Conservation (phyloP, 176 grass and related monocot genomes). For the Triticum aestivum region IWGSC_CS_RefSeq_v2.1 NC_057799.1:394324360-394324859, state of each 20-base stretch:
- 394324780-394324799: neutral
- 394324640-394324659: neutral
- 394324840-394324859: neutral
- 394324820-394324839: neutral
- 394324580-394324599: neutral
- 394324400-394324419: neutral
- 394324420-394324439: neutral
- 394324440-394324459: no score
- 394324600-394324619: neutral
- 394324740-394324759: no score
- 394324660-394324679: no score
- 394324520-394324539: neutral
- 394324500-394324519: no score
- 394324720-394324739: no score
- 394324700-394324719: no score
- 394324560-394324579: neutral
- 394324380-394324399: neutral
- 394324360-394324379: neutral
- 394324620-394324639: neutral
- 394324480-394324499: no score
- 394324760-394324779: no score
- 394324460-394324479: neutral
- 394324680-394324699: no score
- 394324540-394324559: neutral
- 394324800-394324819: neutral